A percentile compares a stretch with the other conserved stretches of the same genome.
Conservation (phyloP, 805 yeast species). For the Teunomyces aglyptinius region DNA sequence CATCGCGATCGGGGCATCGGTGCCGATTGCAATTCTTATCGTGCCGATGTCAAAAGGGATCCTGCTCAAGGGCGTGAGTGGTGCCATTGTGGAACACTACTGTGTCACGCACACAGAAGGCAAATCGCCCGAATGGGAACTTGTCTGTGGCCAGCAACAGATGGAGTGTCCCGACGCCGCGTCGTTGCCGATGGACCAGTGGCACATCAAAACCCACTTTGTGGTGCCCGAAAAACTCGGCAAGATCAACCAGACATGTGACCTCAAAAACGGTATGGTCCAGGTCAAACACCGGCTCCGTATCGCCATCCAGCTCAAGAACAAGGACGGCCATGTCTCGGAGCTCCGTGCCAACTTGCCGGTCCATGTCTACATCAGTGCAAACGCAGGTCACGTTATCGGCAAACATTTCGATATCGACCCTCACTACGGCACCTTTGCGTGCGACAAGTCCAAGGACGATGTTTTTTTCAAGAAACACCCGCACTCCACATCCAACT, state of each 20-base stretch:
- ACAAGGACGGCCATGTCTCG: constrained; percentile 49
- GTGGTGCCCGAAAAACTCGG: constrained; percentile 40
- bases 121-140: constrained; percentile 42
- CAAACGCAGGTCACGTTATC: constrained; percentile 35
- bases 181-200: constrained; percentile 33
- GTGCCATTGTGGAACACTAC: constrained; percentile 37
- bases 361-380: constrained; percentile 40
- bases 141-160: constrained; percentile 26
- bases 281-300: constrained; percentile 47
- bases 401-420: constrained; percentile 35
- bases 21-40: constrained; percentile 42
- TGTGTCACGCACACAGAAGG: constrained; percentile 34
- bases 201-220: constrained; percentile 44
- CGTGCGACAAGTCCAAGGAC: constrained; percentile 17
- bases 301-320: constrained; percentile 43
- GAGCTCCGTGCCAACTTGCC: constrained; percentile 55
- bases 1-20: constrained; percentile 45
- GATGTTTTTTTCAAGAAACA: constrained; percentile 33
- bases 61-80: constrained; percentile 30
- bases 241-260: constrained; percentile 44
- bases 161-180: constrained; percentile 18
- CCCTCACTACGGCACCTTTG: constrained; percentile 22
- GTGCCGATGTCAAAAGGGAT: constrained; percentile 50
- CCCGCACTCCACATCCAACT: background rate
- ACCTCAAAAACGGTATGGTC: constrained; percentile 38